Base-by-base conservation (phyloP, 2,329 filamentous ascomycete genomes). In the Colletotrichum tanaceti region DNA sequence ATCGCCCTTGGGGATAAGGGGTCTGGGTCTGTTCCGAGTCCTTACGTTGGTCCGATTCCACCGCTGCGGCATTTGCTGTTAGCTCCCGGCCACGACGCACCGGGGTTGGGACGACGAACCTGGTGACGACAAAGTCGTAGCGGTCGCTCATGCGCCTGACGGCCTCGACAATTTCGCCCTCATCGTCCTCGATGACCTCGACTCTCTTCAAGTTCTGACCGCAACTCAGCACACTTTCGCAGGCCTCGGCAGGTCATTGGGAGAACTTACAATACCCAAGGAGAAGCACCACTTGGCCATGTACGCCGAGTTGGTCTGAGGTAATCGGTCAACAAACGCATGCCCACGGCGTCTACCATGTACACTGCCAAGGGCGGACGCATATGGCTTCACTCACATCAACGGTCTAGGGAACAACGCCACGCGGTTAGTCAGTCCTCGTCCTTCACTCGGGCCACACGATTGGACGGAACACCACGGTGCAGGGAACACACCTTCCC, bases 71-170 rank as follows among this genome's bases (percentile, higher is more conserved):
- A 24, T 52, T 52, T n/a, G 28, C 68, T 55, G 74, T 70, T 57
- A 70, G 71, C 47, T 57, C 35, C 35, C 10, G 24, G 10, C 35
- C 16, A 24, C 6, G n/a, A 38, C 38, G 58, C 24, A 41, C n/a
- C 20, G 14, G 16, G 13, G 14, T 43, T 1, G 16, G 14, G 10
- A 39, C 24, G 3, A 49, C 74, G 69, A 74, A 84, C 86, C 86
- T 96, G 7, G 96, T 98, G 5, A 98, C 93, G 53, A 99, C 93
- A 77, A 98, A 93, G 80, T 98, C 96, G 77, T 98, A 98, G 72
- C 88, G 90, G 60, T 87, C 85, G 76, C 93, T 97, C 94, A 99
- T 97, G 71, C 94, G 89, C 60, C 86, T 86, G 6, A 93, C 91
- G 1, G 94, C 93, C 78, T 98, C 94, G 59, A 95, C 84, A 76